Conservation (phyloP, 2,329 filamentous ascomycete genomes). For the Geosmithia putterillii region DNA sequence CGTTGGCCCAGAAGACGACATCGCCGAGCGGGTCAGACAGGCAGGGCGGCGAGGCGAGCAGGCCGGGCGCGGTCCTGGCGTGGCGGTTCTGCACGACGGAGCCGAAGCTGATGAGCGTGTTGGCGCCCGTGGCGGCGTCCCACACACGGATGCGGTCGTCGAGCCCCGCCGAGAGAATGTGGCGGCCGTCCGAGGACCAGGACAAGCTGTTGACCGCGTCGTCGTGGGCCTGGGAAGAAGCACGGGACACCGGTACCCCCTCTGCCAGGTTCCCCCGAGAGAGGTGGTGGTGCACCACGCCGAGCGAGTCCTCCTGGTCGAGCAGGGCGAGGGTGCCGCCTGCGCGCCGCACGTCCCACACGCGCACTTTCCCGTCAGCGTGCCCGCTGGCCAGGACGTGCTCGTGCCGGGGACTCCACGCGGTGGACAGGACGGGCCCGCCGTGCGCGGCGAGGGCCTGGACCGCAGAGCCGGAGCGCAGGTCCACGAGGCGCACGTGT, state of each 20-base stretch:
- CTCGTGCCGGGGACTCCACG: slow-evolving; percentile 74
- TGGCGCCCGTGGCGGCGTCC: slow-evolving; percentile 69
- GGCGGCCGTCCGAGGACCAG: slow-evolving; percentile 71
- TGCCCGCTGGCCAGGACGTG: slow-evolving; percentile 74
- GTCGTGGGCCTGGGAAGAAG: slow-evolving; percentile 54
- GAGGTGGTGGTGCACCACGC: slow-evolving; percentile 36
- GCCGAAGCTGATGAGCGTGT: slow-evolving; percentile 81
- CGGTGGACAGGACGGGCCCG: slow-evolving; percentile 53
- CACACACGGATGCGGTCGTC: slow-evolving; percentile 80
- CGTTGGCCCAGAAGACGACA: slow-evolving; percentile 69
- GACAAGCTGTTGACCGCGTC: slow-evolving; percentile 74
- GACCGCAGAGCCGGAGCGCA: slow-evolving; percentile 64
- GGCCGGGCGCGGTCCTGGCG: slow-evolving; percentile 43
- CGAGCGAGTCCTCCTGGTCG: slow-evolving; percentile 73
- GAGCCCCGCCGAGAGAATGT: slow-evolving; percentile 70
- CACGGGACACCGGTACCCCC: slow-evolving; percentile 27
- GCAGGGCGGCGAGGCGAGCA: slow-evolving; percentile 32
- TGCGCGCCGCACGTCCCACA: slow-evolving; percentile 81
- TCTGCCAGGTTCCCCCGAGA: no score
- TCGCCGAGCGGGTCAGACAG: slow-evolving; percentile 28
- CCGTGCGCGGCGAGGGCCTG: slow-evolving; percentile 60
- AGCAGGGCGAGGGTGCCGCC: slow-evolving; percentile 65
- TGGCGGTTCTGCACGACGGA: slow-evolving; percentile 66
- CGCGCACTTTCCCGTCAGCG: slow-evolving; percentile 68
- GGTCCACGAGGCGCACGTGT: slow-evolving; percentile 71